Percentiles rank a stretch among this genome's conserved stretches.
phyloP scores from a whole-genome alignment of 2,329 filamentous ascomycete genomes.

The Penicillium sp. region DNA sequence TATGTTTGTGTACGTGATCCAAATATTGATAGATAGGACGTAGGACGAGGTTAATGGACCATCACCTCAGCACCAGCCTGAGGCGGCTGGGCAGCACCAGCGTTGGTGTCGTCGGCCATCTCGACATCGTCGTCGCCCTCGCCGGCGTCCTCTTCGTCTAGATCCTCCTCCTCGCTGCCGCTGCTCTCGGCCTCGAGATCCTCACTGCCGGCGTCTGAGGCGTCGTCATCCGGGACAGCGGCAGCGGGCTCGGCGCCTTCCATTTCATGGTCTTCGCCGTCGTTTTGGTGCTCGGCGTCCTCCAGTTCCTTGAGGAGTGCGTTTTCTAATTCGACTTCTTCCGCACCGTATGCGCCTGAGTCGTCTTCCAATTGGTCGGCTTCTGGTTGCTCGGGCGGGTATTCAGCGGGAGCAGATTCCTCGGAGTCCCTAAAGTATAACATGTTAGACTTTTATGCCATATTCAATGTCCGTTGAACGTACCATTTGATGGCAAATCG shows the following conservation, averaged over 20 bases:
- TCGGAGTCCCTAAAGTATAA: constrained; percentile 76
- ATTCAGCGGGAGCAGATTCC: constrained; percentile 90
- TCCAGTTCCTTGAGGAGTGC: constrained; percentile 53
- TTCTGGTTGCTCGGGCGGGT: constrained; percentile 94
- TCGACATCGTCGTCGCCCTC: constrained; percentile 55
- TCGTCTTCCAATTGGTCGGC: constrained; percentile 84
- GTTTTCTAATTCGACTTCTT: constrained; percentile 74
- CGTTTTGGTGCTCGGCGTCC: constrained; percentile 46
- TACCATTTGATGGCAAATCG: constrained; percentile 99
- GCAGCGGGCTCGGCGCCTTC: constrained; percentile 58
- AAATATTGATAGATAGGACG: constrained; percentile 6
- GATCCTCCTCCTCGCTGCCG: constrained; percentile 66
- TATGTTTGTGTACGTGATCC: constrained; percentile 8
- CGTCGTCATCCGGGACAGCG: constrained; percentile 51
- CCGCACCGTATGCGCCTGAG: constrained; percentile 78
- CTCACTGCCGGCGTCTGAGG: constrained; percentile 72
- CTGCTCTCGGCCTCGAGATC: constrained; percentile 75
- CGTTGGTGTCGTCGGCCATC: constrained; percentile 52
- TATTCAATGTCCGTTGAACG: constrained; percentile 20
- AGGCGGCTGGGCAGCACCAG: constrained; percentile 24
- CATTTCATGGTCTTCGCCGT: constrained; percentile 71
- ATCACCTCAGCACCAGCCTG: constrained; percentile 41
- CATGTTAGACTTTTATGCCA: background rate
- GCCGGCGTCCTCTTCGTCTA: constrained; percentile 59
- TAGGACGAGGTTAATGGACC: constrained; percentile 37